Percentiles rank a stretch among this genome's conserved stretches.
These are phyloP conservation scores for Hippophae tibetana DNA, from an alignment of 306 rosid genomes.

Conservation along the genomic window DNA sequence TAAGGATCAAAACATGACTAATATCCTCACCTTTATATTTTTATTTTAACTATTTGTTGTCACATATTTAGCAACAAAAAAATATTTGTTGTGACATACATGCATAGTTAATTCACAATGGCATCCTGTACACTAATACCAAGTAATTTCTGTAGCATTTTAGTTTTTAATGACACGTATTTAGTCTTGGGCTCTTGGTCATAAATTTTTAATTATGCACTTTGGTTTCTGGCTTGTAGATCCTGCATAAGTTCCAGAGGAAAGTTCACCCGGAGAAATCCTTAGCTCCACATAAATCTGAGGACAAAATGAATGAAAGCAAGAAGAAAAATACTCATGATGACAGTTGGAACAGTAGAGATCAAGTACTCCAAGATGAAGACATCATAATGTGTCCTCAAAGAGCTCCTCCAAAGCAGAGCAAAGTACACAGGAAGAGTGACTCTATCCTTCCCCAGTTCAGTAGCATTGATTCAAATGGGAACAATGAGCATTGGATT, in stretches of 20 bases:
- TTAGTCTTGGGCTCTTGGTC: slow-evolving; percentile 4
- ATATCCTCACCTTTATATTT: background rate
- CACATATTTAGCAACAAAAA: too few species aligned
- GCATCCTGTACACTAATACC: background rate
- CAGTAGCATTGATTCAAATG: slow-evolving; percentile 43
- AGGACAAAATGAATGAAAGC: slow-evolving; percentile 38
- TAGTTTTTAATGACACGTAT: background rate
- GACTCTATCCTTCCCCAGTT: slow-evolving; percentile 43
- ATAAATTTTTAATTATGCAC: slow-evolving; percentile 11
- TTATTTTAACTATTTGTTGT: background rate
- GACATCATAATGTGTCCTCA: slow-evolving; percentile 39
- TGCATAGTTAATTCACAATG: background rate
- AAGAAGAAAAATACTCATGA: slow-evolving; percentile 41
- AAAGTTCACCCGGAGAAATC: slow-evolving; percentile 80
- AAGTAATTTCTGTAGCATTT: background rate
- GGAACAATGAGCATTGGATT: slow-evolving; percentile 78
- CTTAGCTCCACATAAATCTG: slow-evolving; percentile 28
- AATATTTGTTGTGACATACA: background rate
- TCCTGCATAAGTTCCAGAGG: slow-evolving; percentile 75
- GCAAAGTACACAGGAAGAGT: slow-evolving; percentile 31
- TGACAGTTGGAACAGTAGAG: slow-evolving; percentile 32
- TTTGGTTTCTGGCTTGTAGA: slow-evolving; percentile 43
- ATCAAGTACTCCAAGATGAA: slow-evolving; percentile 38
- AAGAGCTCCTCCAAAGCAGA: slow-evolving; percentile 36
- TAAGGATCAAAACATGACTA: background rate